phyloP scores from a whole-genome alignment of 768 basidiomycete genomes.

The Trametes villosa region DNA sequence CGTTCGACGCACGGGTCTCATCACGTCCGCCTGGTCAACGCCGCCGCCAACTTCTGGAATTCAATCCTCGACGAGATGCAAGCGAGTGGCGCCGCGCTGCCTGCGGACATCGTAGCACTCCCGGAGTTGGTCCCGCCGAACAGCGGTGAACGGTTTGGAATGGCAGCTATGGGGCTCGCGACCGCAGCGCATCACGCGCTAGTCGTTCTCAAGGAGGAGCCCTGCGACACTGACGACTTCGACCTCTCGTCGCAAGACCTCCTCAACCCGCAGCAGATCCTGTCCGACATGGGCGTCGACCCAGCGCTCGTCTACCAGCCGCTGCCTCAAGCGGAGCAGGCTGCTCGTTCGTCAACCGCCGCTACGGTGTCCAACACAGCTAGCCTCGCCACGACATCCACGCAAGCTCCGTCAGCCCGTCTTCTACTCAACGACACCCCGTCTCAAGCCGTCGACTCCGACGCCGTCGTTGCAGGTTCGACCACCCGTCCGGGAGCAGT shows the following conservation, averaged over 20 bases:
- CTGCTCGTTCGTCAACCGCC: background rate
- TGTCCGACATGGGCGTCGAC: background rate
- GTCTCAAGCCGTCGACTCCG: no score
- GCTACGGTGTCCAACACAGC: background rate
- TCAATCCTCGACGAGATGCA: background rate
- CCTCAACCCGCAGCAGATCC: background rate
- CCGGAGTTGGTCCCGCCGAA: background rate
- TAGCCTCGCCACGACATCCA: no score
- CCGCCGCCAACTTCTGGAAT: background rate
- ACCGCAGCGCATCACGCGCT: background rate
- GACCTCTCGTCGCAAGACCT: background rate
- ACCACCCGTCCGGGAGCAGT: no score
- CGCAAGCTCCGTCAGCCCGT: no score
- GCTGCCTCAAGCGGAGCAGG: background rate
- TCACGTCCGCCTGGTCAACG: constrained; percentile 21
- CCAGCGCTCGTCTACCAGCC: background rate
- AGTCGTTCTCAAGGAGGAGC: background rate
- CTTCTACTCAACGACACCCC: no score
- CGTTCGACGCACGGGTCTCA: constrained; percentile 29
- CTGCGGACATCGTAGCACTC: background rate
- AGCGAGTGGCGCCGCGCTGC: background rate
- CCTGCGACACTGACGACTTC: background rate
- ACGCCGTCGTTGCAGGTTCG: no score
- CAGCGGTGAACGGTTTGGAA: background rate
- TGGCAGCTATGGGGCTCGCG: background rate